Evolutionary conservation across 2,329 filamentous ascomycete species (phyloP), one percentile per base, ranked within the genome.

Genomic region (Fusarium subtropicale): DNA sequence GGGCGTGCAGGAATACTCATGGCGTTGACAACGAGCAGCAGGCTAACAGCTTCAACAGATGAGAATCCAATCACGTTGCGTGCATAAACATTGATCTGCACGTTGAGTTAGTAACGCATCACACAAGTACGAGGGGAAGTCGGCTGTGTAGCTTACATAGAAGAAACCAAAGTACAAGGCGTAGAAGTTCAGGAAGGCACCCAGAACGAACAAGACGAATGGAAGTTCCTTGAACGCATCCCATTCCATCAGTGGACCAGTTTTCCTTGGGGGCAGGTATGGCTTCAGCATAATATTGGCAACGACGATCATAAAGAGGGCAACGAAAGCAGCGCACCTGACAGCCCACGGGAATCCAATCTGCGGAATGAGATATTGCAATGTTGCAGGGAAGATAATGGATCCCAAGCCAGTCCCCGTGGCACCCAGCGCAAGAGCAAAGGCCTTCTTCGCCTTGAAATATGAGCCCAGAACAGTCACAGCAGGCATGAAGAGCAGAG

Each of bases 21-120:
- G 31, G 86, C 88, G 76, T 92, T 92, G 74, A 91, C 80, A 26
- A 91, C 81, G n/a, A 92, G 82, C 15, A 92, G 79, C 16, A 92
- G 77, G 69, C 83, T 82, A 3, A 76, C 75, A 11, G 77, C 77
- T 51, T 90, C 86, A 55, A 91, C 83, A 9, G 88, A 83, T 4
- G 77, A 76, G 11, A 88, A 69, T 9, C 78, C 77, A 33, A 84
- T 77, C 22, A 74, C 61, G 20, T 72, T 75, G 31, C 69, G 71
- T 10, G 76, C 81, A 67, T 80, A 84, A 20, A 79, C 80, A 42
- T 83, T 83, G 64, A 84, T 81, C 81, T 84, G 26, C 28, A 50
- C 5, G 2, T 30, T 30, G 6, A 22, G 47, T 74, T 22, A 71
- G 50, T 34, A 47, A 45, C 18, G 24, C 18, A 26, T 10, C 20